Base-by-base conservation (phyloP, 2,329 filamentous ascomycete genomes). In the Aphanoascus verrucosus region DNA sequence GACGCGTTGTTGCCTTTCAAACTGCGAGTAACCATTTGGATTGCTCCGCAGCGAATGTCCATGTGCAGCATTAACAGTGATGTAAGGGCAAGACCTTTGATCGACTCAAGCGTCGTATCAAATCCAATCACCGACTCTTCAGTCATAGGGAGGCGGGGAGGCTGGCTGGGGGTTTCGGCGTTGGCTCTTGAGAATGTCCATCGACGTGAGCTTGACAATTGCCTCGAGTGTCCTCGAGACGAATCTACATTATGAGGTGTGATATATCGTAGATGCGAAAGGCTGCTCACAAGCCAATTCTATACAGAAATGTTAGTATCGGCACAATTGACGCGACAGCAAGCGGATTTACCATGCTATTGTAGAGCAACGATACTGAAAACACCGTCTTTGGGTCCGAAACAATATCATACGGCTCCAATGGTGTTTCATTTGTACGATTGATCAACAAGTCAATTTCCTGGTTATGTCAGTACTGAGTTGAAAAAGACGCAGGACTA, bases 251-350 rank as follows among this genome's bases (percentile, higher is more conserved):
- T 34, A 86, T 90, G 63, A 95, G 79, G 76, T 17, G 87, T 91
- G 62, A 96, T 88, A 64, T 91, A 84, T 41, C 93, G 81, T 51
- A 98, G 76, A 54, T 86, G 77, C n/a, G 78, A 74, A 41, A 94
- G 82, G 70, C 91, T 93, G 61, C 84, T 84, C 17, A 86, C 83
- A 35, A 98, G 80, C 93, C 93, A 98, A 74, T 94, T 93, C 73
- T 75, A 55, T 47, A 42, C 19, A 5, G 35, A 38, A 15, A 4
- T 7, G 35, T 57, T 32, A 57, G 49, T 34, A 31, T 19, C 17
- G 8, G 17, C 5, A 31, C 12, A 38, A 7, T 1, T 8, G 9
- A 32, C 6, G 17, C 23, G 14, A 14, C 15, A 12, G 9, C 2
- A 34, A 38, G 40, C 12, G 54, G 45, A 59, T 67, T 59, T 61